Conservation (phyloP, 139 green algal genomes). For the Pleodorina starrii region DNA sequence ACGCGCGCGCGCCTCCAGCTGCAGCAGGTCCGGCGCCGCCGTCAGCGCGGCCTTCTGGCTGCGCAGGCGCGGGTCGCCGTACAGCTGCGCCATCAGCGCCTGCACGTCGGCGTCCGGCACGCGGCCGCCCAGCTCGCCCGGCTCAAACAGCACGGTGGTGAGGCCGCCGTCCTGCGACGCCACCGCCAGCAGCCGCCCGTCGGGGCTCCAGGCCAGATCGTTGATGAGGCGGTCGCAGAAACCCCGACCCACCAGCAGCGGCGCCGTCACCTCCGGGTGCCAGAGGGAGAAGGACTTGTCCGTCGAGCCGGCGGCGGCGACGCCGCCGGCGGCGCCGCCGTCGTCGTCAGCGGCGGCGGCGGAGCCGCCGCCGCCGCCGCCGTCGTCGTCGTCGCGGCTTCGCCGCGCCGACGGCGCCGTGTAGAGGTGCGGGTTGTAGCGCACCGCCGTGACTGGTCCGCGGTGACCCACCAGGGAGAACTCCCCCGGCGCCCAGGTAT, state of each 20-base stretch:
- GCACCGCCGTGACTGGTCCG: slow-evolving; percentile 73
- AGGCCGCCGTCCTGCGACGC: slow-evolving; percentile 84
- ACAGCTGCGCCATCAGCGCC: slow-evolving; percentile 67
- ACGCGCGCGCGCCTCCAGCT: slow-evolving; percentile 47
- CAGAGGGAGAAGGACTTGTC: slow-evolving; percentile 73
- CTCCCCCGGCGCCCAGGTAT: slow-evolving; percentile 35
- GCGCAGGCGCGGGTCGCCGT: slow-evolving; percentile 62
- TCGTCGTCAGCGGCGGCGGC: neutral
- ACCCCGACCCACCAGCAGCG: slow-evolving; percentile 39
- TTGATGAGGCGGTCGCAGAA: slow-evolving; percentile 59
- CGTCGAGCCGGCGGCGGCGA: slow-evolving; percentile 39
- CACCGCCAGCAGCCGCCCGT: slow-evolving; percentile 84
- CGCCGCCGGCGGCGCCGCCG: neutral
- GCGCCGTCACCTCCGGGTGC: slow-evolving; percentile 56
- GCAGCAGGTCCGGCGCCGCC: slow-evolving; percentile 55
- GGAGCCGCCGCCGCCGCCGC: neutral
- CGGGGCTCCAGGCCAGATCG: slow-evolving; percentile 91
- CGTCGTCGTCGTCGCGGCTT: neutral
- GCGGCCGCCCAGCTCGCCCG: slow-evolving; percentile 57
- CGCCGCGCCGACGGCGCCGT: neutral
- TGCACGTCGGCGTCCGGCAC: slow-evolving; percentile 69
- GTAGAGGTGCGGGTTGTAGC: slow-evolving; percentile 85
- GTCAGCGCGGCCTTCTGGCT: slow-evolving; percentile 39
- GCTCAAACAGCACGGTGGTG: slow-evolving; percentile 38
- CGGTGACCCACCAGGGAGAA: slow-evolving; percentile 71